Percentiles rank a stretch among this genome's conserved stretches.
phyloP scores from a whole-genome alignment of 1,284 basidiomycete genomes.

The Erythrobasidium hasegawianum region DNA sequence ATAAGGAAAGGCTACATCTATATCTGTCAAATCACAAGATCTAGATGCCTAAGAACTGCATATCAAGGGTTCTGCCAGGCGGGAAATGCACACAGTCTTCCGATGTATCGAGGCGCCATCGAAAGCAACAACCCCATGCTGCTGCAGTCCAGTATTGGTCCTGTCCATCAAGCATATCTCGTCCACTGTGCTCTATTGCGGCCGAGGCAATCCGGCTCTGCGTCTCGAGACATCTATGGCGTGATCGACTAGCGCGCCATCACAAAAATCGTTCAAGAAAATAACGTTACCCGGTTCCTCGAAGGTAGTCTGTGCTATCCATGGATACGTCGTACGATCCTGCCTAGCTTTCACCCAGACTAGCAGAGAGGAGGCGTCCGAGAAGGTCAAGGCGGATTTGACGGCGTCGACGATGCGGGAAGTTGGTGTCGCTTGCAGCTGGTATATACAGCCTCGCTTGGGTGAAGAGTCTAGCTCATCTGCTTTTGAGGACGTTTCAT shows the following conservation, averaged over 20 bases:
- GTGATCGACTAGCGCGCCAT: slow-evolving; percentile 35
- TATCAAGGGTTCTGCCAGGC: no score
- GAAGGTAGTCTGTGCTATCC: slow-evolving; percentile 20
- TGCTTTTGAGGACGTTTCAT: slow-evolving; percentile 13
- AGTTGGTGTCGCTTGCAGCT: slow-evolving; percentile 36
- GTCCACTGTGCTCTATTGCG: neutral
- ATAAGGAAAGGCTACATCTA: no score
- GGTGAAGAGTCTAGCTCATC: slow-evolving; percentile 5
- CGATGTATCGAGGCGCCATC: no score
- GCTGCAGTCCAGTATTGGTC: no score
- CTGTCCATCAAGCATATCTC: no score
- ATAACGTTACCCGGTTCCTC: slow-evolving; percentile 30
- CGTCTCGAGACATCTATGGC: slow-evolving; percentile 32
- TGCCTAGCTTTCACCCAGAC: slow-evolving; percentile 27
- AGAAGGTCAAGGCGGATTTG: slow-evolving; percentile 29
- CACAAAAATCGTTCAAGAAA: slow-evolving; percentile 35
- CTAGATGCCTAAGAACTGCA: no score
- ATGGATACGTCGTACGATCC: slow-evolving; percentile 34
- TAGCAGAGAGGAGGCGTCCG: slow-evolving; percentile 33
- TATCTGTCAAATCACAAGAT: no score
- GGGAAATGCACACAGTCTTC: no score
- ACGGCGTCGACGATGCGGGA: slow-evolving; percentile 24
- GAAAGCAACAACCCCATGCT: no score
- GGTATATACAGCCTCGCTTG: slow-evolving; percentile 32
- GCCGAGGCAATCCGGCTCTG: slow-evolving; percentile 12